phyloP scores from a whole-genome alignment of 2,329 filamentous ascomycete genomes.

The Sporothrix brunneoviolacea region DNA sequence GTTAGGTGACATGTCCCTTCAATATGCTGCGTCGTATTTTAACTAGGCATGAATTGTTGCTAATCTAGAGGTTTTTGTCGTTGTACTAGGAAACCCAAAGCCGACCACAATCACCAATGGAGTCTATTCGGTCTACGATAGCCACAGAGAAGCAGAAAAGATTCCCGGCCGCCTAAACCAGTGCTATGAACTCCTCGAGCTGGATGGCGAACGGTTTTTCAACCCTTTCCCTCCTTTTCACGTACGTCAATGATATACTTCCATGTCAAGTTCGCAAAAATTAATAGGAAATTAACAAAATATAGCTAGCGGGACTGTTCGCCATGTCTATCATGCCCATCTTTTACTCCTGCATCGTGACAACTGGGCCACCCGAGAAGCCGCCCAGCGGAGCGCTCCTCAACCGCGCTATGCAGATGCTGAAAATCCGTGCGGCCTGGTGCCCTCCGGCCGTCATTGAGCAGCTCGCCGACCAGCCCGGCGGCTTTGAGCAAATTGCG shows the following conservation, averaged over 20 bases:
- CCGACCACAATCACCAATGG: constrained; percentile 19
- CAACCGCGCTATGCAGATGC: constrained; percentile 19
- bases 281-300: too few relatives aligned
- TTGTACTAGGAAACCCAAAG: too few relatives aligned
- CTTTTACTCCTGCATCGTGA: constrained; percentile 16
- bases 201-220: constrained; percentile 18
- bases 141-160: constrained; percentile 13
- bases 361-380: constrained; percentile 12
- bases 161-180: constrained; percentile 18
- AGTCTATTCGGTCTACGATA: constrained; percentile 15
- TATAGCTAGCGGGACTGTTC: constrained; percentile 17
- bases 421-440: constrained; percentile 16
- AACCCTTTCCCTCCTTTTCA: constrained; percentile 19
- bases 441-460: constrained; percentile 18
- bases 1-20: too few relatives aligned
- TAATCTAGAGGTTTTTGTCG: too few relatives aligned
- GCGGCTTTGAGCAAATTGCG: constrained; percentile 17
- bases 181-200: constrained; percentile 14
- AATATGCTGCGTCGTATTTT: too few relatives aligned
- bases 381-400: too few relatives aligned
- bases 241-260: too few relatives aligned
- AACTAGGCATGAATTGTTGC: too few relatives aligned
- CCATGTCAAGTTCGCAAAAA: too few relatives aligned
- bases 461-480: constrained; percentile 14
- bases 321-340: constrained; percentile 17